These are phyloP conservation scores for Atkinsonella texensis DNA, from an alignment of 2,329 filamentous ascomycete species.

Conservation along the genomic window DNA sequence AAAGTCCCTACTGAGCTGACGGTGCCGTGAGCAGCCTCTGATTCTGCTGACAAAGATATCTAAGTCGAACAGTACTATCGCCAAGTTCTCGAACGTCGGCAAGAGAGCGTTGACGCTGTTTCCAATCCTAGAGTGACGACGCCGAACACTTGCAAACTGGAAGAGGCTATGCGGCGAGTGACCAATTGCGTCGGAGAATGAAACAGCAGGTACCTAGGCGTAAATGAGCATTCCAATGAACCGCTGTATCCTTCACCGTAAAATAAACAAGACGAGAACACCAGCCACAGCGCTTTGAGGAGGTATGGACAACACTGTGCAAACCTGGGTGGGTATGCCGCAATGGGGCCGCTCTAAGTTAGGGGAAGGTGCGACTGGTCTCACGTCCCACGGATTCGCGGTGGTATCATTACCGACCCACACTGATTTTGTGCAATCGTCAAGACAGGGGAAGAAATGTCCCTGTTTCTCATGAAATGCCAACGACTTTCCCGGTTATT, in stretches of 20 bases:
- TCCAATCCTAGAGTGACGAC: not conserved
- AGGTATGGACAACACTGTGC: not conserved
- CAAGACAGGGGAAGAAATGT: not conserved
- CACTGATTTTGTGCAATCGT: not conserved
- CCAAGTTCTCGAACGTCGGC: too few relatives aligned
- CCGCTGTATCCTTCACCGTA: not conserved
- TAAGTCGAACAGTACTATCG: too few relatives aligned
- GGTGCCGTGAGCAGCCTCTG: too few relatives aligned
- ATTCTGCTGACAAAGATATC: too few relatives aligned
- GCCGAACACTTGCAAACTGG: not conserved
- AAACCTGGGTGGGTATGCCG: not conserved
- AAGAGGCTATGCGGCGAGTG: not conserved
- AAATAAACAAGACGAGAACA: slow-evolving; percentile 1
- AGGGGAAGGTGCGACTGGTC: not conserved
- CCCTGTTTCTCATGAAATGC: not conserved
- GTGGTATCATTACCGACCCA: not conserved
- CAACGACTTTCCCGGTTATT: not conserved
- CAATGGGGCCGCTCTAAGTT: not conserved
- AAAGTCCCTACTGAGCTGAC: too few relatives aligned
- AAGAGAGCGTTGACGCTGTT: not conserved
- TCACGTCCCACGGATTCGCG: not conserved
- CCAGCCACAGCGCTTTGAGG: not conserved
- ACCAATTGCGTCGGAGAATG: not conserved
- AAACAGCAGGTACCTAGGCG: not conserved
- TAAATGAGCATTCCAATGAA: not conserved